Conservation (phyloP, 1,139 yeast species). For the Eremothecium gossypii region DNA sequence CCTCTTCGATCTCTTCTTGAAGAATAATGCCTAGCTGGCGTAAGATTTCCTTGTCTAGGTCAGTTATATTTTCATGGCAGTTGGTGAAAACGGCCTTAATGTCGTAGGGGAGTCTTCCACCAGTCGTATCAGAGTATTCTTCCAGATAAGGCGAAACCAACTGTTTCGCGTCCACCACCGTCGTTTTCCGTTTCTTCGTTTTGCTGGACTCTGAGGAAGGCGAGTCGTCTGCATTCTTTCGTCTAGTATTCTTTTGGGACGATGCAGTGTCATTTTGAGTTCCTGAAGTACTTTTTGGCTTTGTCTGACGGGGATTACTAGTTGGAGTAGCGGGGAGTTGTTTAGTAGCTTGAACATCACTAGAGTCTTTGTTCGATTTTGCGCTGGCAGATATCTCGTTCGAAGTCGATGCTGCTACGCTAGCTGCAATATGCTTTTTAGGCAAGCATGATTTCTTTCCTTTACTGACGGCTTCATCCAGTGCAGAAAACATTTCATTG, state of each 20-base stretch:
- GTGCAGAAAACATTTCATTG: background rate
- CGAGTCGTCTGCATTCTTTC: slow-evolving; percentile 24
- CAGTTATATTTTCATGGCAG: slow-evolving; percentile 42
- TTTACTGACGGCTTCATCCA: no score
- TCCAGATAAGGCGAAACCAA: slow-evolving; percentile 14
- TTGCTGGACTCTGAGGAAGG: slow-evolving; percentile 30
- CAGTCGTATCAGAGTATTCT: slow-evolving; percentile 5
- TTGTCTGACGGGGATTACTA: slow-evolving; percentile 40
- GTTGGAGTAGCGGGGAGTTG: slow-evolving; percentile 5
- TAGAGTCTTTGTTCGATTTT: no score
- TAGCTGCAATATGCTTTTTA: no score
- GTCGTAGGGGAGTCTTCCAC: slow-evolving; percentile 26
- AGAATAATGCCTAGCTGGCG: slow-evolving; percentile 34
- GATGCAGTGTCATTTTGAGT: slow-evolving; percentile 30
- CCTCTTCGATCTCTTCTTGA: slow-evolving; percentile 37
- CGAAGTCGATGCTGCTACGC: no score
- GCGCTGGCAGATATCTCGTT: no score
- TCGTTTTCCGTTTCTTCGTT: slow-evolving; percentile 22
- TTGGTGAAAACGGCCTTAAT: slow-evolving; percentile 54
- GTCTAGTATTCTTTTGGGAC: slow-evolving; percentile 29
- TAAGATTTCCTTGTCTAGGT: slow-evolving; percentile 32
- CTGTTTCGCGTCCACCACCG: slow-evolving; percentile 16
- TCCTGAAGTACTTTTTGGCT: slow-evolving; percentile 37
- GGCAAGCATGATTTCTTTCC: no score
- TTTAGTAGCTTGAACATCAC: no score